Conservation (phyloP, 306 rosid species). For the Rosa chinensis region DNA sequence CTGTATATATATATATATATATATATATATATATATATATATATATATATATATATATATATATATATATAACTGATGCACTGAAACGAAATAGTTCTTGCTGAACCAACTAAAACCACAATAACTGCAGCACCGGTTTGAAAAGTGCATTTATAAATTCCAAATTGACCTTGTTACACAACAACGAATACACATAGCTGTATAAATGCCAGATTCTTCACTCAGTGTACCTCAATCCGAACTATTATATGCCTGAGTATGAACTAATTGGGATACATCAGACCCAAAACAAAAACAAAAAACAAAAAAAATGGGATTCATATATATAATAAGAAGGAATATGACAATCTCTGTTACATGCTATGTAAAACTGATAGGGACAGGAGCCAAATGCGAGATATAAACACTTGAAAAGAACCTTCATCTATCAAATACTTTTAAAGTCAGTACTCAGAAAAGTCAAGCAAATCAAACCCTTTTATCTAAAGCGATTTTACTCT, state of each 20-base stretch:
- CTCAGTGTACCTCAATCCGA: background rate
- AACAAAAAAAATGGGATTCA: background rate
- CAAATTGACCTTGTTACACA: background rate
- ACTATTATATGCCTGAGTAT: background rate
- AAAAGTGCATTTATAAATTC: background rate
- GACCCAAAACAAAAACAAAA: too few species aligned
- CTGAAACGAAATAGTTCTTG: background rate
- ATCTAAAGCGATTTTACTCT: too few species aligned
- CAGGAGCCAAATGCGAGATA: background rate
- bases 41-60: too few species aligned
- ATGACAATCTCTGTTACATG: background rate
- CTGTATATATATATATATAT: too few species aligned
- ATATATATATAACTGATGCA: background rate
- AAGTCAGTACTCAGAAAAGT: too few species aligned
- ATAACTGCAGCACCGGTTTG: background rate
- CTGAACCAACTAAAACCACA: background rate
- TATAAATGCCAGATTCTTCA: background rate
- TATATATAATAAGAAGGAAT: background rate
- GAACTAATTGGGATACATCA: background rate
- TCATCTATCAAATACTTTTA: too few species aligned
- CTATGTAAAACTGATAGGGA: background rate
- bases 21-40: too few species aligned
- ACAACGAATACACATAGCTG: background rate
- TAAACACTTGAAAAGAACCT: background rate
- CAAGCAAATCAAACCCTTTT: too few species aligned